Base-by-base conservation (phyloP, 1,284 basidiomycete species). In the Quambalaria eucalypti region DNA sequence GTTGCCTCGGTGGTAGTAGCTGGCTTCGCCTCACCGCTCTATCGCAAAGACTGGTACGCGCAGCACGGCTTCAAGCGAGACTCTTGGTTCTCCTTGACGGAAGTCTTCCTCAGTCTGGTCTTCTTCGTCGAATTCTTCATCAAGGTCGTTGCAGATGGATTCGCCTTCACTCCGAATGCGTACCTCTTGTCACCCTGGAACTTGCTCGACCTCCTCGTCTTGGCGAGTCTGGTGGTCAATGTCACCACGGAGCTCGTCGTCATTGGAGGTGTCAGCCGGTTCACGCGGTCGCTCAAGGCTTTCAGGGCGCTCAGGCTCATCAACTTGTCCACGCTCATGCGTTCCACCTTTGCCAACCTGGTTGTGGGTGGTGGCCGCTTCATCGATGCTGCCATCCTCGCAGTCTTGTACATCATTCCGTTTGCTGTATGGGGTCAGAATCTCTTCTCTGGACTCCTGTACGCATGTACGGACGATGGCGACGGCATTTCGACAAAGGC, bases 381-480 rank as follows among this genome's bases (percentile, higher is more conserved):
- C 60, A 65, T 95, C 52, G 90, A 96, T 66, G 93, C 93, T 0
- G 88, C 87, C 0, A 77, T 96, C 51, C 83, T 98, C n/a, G 90
- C 92, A 47, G 83, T 95, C 51, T 81, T 97, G 38, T 78, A 97
- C 78, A 86, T 97, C 82, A 88, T 98, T 62, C 93, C 93, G 0
- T 97, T 91, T 71, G 92, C 93, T 3, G 86, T 96, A 1, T 97
- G 93, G 92, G 93, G 91, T 4, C 82, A 91, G 57, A 96, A 93
- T 69, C 87, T 97, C 72, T 97, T 97, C 76, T 80, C 85, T 0
- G 90, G 90, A 6, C 78, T 85, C 57, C 84, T 93, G 77, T 90
- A 87, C 74, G 76, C 79, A 47, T 98, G 93, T 80, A 97, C 90
- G 71, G 91, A 97, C 70, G 51, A 48, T 0, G 56, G 60, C 28